phyloP scores from a whole-genome alignment of 345 rosid species.

The Rhodamnia argentea region DNA sequence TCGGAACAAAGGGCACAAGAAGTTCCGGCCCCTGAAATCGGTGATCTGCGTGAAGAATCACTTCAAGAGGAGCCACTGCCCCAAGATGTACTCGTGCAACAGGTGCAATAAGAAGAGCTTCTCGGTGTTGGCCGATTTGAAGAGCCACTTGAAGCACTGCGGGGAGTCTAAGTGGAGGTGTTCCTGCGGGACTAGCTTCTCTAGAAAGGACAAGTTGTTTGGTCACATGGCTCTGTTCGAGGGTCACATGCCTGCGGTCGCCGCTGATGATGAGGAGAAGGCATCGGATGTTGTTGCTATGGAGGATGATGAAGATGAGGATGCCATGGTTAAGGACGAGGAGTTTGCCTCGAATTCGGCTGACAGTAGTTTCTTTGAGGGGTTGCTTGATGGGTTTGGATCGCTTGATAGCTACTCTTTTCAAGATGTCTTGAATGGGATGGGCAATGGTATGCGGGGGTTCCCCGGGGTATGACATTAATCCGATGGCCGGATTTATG shows the following conservation, averaged over 20 bases:
- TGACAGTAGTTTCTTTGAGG: constrained; percentile 22
- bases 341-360: not conserved
- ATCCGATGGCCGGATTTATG: not conserved
- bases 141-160: constrained; percentile 57
- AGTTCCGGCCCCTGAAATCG: constrained; percentile 52
- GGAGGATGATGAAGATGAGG: constrained; percentile 6
- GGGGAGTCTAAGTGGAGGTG: constrained; percentile 62
- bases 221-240: constrained; percentile 68
- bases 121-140: constrained; percentile 55
- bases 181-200: constrained; percentile 55
- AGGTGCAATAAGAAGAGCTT: constrained; percentile 53
- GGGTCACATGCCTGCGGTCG: constrained; percentile 60
- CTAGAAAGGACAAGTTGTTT: constrained; percentile 66
- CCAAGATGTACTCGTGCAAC: constrained; percentile 51
- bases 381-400: constrained; percentile 37
- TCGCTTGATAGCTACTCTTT: constrained; percentile 24
- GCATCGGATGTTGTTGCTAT: not conserved
- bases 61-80: constrained; percentile 77
- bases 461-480: not conserved
- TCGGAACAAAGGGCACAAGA: constrained; percentile 39
- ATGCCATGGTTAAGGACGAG: constrained; percentile 6
- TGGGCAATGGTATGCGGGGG: constrained; percentile 1
- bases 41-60: constrained; percentile 59
- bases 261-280: constrained; percentile 3
- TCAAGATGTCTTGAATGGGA: constrained; percentile 22